Base-by-base conservation (phyloP, 257 asterid species). In the Rhazya stricta region DNA sequence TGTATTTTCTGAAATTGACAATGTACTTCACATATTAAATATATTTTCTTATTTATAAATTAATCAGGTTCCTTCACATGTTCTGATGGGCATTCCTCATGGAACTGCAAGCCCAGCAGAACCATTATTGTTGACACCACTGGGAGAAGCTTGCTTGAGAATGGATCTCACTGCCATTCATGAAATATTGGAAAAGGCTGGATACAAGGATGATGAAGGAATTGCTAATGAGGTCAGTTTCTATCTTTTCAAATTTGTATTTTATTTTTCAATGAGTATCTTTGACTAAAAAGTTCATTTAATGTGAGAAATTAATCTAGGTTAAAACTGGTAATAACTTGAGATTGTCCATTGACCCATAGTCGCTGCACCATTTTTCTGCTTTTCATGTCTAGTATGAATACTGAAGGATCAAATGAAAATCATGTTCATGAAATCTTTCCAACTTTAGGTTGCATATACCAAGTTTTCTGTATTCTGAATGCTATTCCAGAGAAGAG, bases 151-250 rank as follows among this genome's bases (percentile, higher is more conserved):
- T 69, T 93, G 98, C 84, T 79, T 89, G 83, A 86, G 98, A 80
- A 84, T 78, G 86, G 98, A 93, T 81, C 92, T 93, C 57, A 91
- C 98, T 42, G 98, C 98, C 69, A 86, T 93, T 70, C 98, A 93
- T 32, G 94, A 91, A 77, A 85, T 88, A 77, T 60, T 91, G 85
- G 97, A 93, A 7, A 89, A 93, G 79, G 76, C 76, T 45, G 94
- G 94, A 23, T 93, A 93, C 78, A 91, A 91, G 78, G 96, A 93
- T 68, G 98, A 93, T 21, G 97, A 93, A 82, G 98, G 98, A 77
- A 83, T 90, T 9, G 91, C 94, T 37, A 91, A 90, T 9, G 98
- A 93, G 98, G 97, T 89, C 45, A 54, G 72, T 57, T 34, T 46
- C 58, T 73, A 16, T 74, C 30, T 25, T 23, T 46, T 57, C 57